Evolutionary conservation across 2,329 filamentous ascomycete genomes (phyloP), one percentile per base, ranked within the genome.

Genomic region (Ceratocystis colombiana): DNA sequence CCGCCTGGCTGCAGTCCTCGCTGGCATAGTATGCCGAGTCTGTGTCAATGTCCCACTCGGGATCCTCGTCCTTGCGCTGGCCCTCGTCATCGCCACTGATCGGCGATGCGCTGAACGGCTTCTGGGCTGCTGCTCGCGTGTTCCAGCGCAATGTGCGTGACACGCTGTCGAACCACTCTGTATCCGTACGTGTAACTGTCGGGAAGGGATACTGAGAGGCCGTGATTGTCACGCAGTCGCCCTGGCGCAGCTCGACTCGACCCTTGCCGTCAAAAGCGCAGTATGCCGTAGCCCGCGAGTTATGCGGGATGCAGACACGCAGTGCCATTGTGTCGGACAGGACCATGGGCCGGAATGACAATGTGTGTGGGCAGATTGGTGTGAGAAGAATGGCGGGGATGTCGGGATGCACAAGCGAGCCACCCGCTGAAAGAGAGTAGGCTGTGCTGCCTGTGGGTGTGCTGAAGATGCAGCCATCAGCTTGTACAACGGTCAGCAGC

Each of bases 191-290:
- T 67, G 95, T 90, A 55, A 99, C 93, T 0, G 94, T 97, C 2
- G 94, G 94, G 78, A 99, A 97, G 0, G 94, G 94, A 73, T 96
- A 99, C 74, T 96, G 91, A 37, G 89, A 95, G 2, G 94, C 94
- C 50, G 93, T 90, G 72, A 99, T 94, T 68, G 93, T 96, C 74
- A 99, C 94, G 72, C 93, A 89, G 76, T 99, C 94, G 65, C 94
- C 94, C 72, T 93, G 90, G 69, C 88, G 87, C 45, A 99, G 85
- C 76, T 99, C 93, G 55, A 99, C 84, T 63, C 94, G 90, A 66
- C 91, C 92, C 76, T 97, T 99, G 75, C 94, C 94, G 74, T 99
- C 94, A 74, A 99, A 99, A 50, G 91, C 90, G 74, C 93, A 96
- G 79, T 96, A 96, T 0, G 94, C 94, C 0, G 91, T 96, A 17